Evolutionary conservation across 257 asterid species (phyloP).

Genomic region (Phtheirospermum japonicum): DNA sequence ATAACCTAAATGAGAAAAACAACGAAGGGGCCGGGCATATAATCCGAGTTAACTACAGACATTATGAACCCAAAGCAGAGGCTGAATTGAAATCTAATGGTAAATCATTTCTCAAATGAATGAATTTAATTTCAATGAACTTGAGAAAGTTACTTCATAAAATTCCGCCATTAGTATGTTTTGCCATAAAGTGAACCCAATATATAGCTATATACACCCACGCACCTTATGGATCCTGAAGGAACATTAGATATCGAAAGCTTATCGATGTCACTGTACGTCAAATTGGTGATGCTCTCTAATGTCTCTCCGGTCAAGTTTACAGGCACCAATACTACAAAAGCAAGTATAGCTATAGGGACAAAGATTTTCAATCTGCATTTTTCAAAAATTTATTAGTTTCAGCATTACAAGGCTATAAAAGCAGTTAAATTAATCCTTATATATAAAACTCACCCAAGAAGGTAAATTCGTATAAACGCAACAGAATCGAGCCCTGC

Average conservation of each 20-base stretch:
- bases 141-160: no score
- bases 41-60: no score
- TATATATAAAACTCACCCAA: slow-evolving; percentile 57
- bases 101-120: neutral
- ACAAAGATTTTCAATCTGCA: slow-evolving; percentile 84
- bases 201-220: neutral
- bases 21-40: no score
- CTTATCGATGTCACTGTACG: slow-evolving; percentile 71
- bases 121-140: no score
- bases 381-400: neutral
- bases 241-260: slow-evolving; percentile 76
- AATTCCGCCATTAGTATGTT: no score
- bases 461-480: slow-evolving; percentile 76
- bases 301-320: slow-evolving; percentile 65
- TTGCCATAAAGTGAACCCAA: no score
- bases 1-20: slow-evolving; percentile 45
- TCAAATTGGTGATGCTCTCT: slow-evolving; percentile 40
- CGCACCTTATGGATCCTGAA: slow-evolving; percentile 59
- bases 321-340: slow-evolving; percentile 66
- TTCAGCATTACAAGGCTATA: neutral
- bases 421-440: neutral
- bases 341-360: slow-evolving; percentile 69
- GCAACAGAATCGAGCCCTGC: slow-evolving; percentile 91
- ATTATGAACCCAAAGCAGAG: no score
- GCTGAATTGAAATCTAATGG: neutral